Evolutionary conservation across 257 asterid species (phyloP).

Genomic region (Forsythia suspensa): DNA sequence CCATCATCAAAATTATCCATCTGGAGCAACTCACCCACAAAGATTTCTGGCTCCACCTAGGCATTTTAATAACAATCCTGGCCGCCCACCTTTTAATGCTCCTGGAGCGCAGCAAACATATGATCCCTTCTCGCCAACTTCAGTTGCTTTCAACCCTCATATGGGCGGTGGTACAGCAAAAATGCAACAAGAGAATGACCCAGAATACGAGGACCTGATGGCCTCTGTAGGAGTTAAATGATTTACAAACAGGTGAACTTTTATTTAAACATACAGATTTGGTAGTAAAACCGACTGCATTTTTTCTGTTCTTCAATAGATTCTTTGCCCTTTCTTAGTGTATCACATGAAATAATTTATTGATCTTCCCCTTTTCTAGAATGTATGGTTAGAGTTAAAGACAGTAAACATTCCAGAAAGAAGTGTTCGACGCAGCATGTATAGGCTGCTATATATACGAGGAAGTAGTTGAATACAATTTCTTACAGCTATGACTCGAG

Average conservation of each 20-base stretch:
- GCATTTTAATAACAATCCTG: slow-evolving; percentile 46
- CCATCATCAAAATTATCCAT: slow-evolving; percentile 50
- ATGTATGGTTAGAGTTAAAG: not conserved
- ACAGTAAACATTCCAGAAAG: not conserved
- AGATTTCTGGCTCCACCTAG: slow-evolving; percentile 48
- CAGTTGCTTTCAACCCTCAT: slow-evolving; percentile 46
- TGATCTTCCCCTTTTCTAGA: not conserved
- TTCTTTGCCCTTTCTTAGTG: not conserved
- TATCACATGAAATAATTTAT: not conserved
- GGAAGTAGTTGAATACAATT: not conserved
- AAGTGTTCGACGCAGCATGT: not conserved
- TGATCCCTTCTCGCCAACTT: slow-evolving; percentile 81
- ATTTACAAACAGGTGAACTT: slow-evolving; percentile 20
- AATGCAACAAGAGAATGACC: slow-evolving; percentile 56
- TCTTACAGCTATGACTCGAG: not conserved
- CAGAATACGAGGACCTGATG: slow-evolving; percentile 85
- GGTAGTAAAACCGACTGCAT: not conserved
- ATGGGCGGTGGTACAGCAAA: slow-evolving; percentile 42
- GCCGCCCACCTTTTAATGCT: slow-evolving; percentile 43
- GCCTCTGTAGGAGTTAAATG: slow-evolving; percentile 79
- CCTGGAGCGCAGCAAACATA: slow-evolving; percentile 60
- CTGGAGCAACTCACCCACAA: slow-evolving; percentile 35
- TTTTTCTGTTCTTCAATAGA: not conserved
- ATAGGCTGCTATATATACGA: not conserved
- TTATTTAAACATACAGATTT: not conserved